These are phyloP conservation scores for Cladophialophora bantiana DNA, from an alignment of 2,329 filamentous ascomycete species.

Conservation along the genomic window DNA sequence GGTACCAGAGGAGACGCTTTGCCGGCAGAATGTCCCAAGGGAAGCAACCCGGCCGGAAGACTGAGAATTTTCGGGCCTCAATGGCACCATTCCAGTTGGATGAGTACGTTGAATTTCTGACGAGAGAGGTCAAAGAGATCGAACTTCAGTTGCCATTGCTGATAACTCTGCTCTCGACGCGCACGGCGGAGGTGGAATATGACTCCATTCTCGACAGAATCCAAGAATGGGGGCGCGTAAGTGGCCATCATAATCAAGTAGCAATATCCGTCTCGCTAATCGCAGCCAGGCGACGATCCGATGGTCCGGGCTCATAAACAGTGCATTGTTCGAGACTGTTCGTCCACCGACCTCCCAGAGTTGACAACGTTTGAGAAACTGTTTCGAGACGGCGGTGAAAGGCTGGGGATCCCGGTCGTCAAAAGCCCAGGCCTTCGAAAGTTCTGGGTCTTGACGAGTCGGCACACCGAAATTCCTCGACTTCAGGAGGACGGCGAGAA, in stretches of 20 bases:
- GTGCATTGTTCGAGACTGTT: conserved; percentile 1
- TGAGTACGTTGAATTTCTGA: conserved; percentile 1
- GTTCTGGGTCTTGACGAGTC: not conserved
- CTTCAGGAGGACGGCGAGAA: not conserved
- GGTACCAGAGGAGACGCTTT: not conserved
- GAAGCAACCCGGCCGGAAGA: not conserved
- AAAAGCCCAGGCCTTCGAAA: not conserved
- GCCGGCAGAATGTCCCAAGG: not conserved
- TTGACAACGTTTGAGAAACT: not conserved
- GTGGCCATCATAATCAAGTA: not conserved
- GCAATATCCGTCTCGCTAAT: not conserved
- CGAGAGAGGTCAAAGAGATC: not conserved
- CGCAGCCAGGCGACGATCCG: conserved; percentile 1
- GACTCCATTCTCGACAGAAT: conserved; percentile 13
- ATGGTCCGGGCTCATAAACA: conserved; percentile 5
- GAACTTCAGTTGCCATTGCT: conserved; percentile 19
- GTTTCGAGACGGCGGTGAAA: not conserved
- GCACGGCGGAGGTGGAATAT: conserved; percentile 1
- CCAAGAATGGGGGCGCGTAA: not conserved
- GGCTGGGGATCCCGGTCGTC: not conserved
- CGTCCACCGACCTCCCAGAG: not conserved
- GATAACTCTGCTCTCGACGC: conserved; percentile 12
- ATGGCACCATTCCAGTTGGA: not conserved
- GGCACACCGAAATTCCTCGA: not conserved
- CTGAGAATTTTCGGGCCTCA: not conserved